Conservation (phyloP, 768 basidiomycete species). For the Russula lepida region DNA sequence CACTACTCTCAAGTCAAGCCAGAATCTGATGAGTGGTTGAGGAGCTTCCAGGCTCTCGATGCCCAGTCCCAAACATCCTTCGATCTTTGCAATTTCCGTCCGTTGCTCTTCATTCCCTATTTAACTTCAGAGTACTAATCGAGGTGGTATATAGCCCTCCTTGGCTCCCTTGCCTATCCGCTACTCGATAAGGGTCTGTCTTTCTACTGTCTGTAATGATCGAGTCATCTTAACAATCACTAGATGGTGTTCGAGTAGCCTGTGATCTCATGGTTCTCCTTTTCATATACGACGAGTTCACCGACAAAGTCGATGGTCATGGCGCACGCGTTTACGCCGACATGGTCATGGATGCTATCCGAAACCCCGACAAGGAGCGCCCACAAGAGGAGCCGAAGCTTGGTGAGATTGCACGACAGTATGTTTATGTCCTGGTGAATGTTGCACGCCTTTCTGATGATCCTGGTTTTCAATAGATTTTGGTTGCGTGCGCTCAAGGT, state of each 20-base stretch:
- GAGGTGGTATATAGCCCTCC: neutral
- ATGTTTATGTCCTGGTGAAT: neutral
- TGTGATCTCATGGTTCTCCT: constrained; percentile 2
- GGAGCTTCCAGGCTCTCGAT: too few species aligned
- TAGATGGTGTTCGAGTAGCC: neutral
- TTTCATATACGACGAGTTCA: too few species aligned
- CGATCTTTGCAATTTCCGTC: too few species aligned
- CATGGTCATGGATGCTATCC: constrained; percentile 9
- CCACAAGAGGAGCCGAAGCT: constrained; percentile 4
- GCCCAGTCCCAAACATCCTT: too few species aligned
- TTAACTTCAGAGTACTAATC: neutral
- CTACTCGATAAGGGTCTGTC: constrained; percentile 5
- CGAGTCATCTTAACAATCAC: neutral
- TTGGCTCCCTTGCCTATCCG: too few species aligned
- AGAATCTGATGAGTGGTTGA: too few species aligned
- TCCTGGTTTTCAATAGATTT: neutral
- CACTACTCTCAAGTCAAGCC: too few species aligned
- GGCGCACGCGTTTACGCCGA: too few species aligned
- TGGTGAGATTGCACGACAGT: constrained; percentile 9
- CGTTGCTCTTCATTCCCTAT: neutral
- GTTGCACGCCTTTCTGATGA: neutral
- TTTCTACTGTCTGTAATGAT: neutral
- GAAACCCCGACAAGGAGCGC: neutral
- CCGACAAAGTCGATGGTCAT: too few species aligned
- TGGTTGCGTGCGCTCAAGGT: constrained; percentile 16